phyloP scores from a whole-genome alignment of 148 eudicot species.

The Arctostaphylos glauca region DNA sequence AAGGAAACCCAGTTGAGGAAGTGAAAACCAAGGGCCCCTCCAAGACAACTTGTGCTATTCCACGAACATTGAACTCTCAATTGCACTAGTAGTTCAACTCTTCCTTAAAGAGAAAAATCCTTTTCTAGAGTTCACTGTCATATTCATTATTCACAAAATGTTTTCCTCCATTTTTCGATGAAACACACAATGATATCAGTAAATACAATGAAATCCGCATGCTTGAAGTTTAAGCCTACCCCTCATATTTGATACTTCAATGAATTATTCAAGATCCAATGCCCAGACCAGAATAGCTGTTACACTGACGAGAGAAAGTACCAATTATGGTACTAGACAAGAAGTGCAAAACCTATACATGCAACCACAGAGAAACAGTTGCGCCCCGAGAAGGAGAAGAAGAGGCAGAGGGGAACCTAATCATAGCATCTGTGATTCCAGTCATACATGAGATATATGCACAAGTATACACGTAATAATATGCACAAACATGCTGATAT shows the following conservation, averaged over 20 bases:
- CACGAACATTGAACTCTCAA: not conserved
- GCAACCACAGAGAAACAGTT: not conserved
- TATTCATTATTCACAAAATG: not conserved
- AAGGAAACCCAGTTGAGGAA: not conserved
- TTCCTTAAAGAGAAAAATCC: not conserved
- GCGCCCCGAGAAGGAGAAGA: not conserved
- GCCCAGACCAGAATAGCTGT: not conserved
- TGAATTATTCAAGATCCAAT: not conserved
- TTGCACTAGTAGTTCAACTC: constrained; percentile 3
- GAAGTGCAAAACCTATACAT: not conserved
- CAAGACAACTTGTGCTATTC: not conserved
- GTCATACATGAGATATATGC: not conserved
- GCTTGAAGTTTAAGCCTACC: not conserved
- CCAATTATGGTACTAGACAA: not conserved
- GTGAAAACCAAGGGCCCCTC: not conserved
- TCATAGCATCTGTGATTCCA: not conserved
- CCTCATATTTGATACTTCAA: not conserved
- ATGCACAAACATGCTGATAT: not conserved
- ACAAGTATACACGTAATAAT: not conserved
- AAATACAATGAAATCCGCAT: not conserved
- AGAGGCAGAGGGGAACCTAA: not conserved
- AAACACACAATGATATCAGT: not conserved
- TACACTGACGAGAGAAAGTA: not conserved
- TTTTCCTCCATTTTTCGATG: not conserved
- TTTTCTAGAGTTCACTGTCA: not conserved